Base-by-base conservation (phyloP, 805 yeast species). In the Wickerhamiella occidentalis region DNA sequence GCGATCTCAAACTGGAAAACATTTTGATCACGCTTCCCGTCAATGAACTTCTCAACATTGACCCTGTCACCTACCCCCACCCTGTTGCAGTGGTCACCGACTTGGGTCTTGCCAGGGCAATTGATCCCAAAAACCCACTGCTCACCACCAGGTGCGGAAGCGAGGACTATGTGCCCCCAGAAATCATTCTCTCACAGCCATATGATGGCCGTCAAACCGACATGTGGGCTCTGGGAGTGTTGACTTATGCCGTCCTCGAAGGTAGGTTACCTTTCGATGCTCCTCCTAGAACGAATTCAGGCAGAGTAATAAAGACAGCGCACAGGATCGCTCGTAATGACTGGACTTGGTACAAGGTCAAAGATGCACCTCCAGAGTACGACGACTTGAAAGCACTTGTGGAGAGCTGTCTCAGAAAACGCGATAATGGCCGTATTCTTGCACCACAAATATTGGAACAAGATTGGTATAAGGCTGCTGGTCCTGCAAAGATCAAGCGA, bases 131-230 rank as follows among this genome's bases (percentile, higher is more conserved):
- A 1, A 69, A 76, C 55, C 83, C 86, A 22, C 57, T 81, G 51
- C 71, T 94, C 22, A 74, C 84, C 2, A 90, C 97, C 1, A 68
- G 97, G 53, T 92, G 98, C 64, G 98, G 99, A 0, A 85, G 95
- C 1, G 96, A 85, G 54, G 98, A 92, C 62, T 92, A 92, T 59
- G 95, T 92, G 6, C 82, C 96, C 0, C 99, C 98, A 0, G 99
- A 92, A 61, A 67, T 92, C 21, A 68, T 92, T 35, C 77, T 92
- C 78, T 97, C 97, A 1, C 71, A 85, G 50, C 82, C 86, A 6
- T 92, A 92, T 61, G 90, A 90, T 59, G 99, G 99, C 11, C 75
- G 83, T 47, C 78, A 85, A 55, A 82, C 92, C 45, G 99, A 92
- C 63, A 71, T 88, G 17, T 92, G 99, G 99, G 85, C 96, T 1